Conservation (phyloP, 768 basidiomycete genomes). For the Pholiota conissans region DNA sequence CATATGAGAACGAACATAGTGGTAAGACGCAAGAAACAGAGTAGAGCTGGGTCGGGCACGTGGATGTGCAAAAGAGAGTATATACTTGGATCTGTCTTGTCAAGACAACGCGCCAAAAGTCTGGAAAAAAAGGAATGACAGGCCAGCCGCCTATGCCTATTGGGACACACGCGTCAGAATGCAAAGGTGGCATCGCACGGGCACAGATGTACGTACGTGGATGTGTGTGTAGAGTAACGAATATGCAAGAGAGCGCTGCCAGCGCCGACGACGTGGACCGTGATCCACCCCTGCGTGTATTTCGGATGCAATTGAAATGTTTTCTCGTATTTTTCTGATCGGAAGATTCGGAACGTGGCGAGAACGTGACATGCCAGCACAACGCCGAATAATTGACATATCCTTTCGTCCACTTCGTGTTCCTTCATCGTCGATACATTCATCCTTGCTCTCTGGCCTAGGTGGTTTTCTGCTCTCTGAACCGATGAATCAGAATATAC, state of each 20-base stretch:
- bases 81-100: neutral
- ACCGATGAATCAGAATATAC: neutral
- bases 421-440: neutral
- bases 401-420: neutral
- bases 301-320: neutral
- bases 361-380: neutral
- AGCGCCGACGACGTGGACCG: no score
- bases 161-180: neutral
- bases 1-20: neutral
- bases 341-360: neutral
- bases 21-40: neutral
- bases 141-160: neutral
- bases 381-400: neutral
- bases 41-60: neutral
- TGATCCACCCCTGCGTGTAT: neutral
- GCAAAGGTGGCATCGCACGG: neutral
- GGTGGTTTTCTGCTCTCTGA: neutral
- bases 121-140: neutral
- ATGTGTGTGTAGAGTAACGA: neutral
- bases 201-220: neutral
- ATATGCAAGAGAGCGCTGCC: no score
- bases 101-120: neutral
- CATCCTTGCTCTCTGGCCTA: neutral
- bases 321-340: neutral
- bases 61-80: neutral